Conservation (phyloP, 148 eudicot species). For the Rhododendron molle region DNA sequence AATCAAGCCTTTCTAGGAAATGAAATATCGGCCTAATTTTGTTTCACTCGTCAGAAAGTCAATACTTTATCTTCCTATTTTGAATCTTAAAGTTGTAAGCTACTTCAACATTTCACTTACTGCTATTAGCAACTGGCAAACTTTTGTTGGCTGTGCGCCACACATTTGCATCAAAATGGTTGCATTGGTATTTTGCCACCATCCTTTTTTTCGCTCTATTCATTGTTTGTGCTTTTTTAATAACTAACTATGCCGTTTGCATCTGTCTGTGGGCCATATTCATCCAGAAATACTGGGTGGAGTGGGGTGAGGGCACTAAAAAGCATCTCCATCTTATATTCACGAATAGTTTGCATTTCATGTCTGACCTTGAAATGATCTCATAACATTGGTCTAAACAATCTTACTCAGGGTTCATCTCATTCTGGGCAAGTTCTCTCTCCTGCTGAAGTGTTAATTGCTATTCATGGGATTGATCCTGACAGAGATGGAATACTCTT, state of each 20-base stretch:
- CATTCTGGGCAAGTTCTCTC: slow-evolving; percentile 59
- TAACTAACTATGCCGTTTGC: neutral
- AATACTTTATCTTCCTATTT: neutral
- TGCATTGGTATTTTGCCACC: neutral
- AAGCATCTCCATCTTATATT: neutral
- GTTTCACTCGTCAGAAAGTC: neutral
- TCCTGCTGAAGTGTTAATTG: slow-evolving; percentile 83
- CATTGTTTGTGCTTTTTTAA: neutral
- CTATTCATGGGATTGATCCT: slow-evolving; percentile 92
- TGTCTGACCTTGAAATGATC: neutral
- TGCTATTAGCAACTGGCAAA: neutral
- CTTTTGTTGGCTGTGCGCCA: neutral
- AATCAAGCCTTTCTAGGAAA: neutral
- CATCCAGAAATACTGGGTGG: neutral
- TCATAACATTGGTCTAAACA: neutral
- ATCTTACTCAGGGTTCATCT: slow-evolving; percentile 51
- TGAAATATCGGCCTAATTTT: neutral
- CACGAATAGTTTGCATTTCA: neutral
- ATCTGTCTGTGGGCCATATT: neutral
- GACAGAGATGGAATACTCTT: slow-evolving; percentile 81
- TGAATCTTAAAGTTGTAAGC: neutral
- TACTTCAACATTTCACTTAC: neutral
- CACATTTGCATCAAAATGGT: neutral
- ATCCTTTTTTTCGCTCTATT: neutral
- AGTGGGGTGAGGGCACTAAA: too few species aligned